Evolutionary conservation across 108 stramenopile species (phyloP).

Genomic region (Epithemia pelagica): DNA sequence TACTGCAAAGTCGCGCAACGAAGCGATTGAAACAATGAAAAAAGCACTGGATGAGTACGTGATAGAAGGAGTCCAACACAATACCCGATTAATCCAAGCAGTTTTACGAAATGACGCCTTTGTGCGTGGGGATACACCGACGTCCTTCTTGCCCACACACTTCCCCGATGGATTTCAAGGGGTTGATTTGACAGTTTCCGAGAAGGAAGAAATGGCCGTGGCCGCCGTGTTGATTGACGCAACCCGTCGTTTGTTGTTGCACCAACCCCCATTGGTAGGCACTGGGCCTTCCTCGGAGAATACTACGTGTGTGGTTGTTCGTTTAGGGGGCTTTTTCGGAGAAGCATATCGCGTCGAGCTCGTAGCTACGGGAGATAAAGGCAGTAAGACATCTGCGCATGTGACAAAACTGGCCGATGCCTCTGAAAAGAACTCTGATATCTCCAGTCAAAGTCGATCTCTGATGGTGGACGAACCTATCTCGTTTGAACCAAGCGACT

Average conservation of each 20-base stretch:
- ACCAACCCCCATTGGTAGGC: constrained; percentile 24
- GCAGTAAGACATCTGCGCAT: neutral
- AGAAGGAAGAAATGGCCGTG: constrained; percentile 54
- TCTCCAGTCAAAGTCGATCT: constrained; percentile 13
- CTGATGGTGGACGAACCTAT: neutral
- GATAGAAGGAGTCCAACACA: constrained; percentile 89
- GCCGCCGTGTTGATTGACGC: constrained; percentile 40
- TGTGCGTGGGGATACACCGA: constrained; percentile 78
- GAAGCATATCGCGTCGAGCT: constrained; percentile 45
- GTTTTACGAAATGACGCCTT: constrained; percentile 67
- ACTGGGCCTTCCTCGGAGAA: constrained; percentile 21
- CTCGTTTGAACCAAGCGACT: constrained; percentile 30
- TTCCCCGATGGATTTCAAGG: constrained; percentile 91
- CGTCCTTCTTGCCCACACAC: constrained; percentile 83
- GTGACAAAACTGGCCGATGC: neutral
- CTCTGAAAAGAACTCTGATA: constrained; percentile 8
- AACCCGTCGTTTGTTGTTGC: constrained; percentile 16
- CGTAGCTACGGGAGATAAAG: neutral
- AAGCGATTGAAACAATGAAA: constrained; percentile 67
- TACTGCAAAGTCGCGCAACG: constrained; percentile 24
- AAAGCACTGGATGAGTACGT: constrained; percentile 87
- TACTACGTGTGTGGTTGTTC: constrained; percentile 33
- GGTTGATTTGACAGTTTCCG: constrained; percentile 41
- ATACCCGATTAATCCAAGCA: constrained; percentile 53
- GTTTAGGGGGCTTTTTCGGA: constrained; percentile 71